These are phyloP conservation scores for Solanum hybrid DNA, from an alignment of 305 asterid genomes.

Conservation along the genomic window DNA sequence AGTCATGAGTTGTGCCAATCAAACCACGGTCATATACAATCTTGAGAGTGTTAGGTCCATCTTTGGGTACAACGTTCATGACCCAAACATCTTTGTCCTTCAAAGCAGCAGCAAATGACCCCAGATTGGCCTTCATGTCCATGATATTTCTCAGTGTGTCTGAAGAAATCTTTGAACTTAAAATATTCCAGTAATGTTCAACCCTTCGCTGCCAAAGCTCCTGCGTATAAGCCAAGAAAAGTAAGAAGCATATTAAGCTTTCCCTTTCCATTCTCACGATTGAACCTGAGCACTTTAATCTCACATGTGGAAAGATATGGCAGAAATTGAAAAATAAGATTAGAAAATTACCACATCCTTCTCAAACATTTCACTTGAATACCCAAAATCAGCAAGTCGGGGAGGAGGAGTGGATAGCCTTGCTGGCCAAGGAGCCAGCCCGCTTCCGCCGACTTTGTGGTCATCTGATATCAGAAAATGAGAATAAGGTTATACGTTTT, in stretches of 20 bases:
- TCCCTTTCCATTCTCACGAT: not conserved
- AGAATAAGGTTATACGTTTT: not conserved
- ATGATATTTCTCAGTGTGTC: slow-evolving; percentile 70
- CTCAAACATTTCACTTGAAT: slow-evolving; percentile 73
- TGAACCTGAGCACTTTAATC: not conserved
- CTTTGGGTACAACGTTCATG: slow-evolving; percentile 89
- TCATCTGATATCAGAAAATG: slow-evolving; percentile 50
- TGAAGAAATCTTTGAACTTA: slow-evolving; percentile 63
- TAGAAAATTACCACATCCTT: slow-evolving; percentile 60
- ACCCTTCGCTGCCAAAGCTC: slow-evolving; percentile 81
- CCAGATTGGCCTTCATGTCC: slow-evolving; percentile 97
- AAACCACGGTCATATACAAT: slow-evolving; percentile 84
- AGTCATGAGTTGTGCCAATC: slow-evolving; percentile 75
- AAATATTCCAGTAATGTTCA: slow-evolving; percentile 61
- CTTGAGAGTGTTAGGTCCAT: slow-evolving; percentile 89
- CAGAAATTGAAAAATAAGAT: not conserved
- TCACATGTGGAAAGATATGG: not conserved
- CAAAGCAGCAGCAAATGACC: slow-evolving; percentile 93
- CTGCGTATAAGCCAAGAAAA: slow-evolving; percentile 27
- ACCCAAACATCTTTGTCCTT: slow-evolving; percentile 90
- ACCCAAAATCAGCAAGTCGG: slow-evolving; percentile 94
- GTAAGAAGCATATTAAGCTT: slow-evolving; percentile 2
- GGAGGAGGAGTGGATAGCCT: slow-evolving; percentile 85
- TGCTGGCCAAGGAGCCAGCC: slow-evolving; percentile 94
- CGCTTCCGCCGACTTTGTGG: slow-evolving; percentile 67